Evolutionary conservation across 306 rosid species (phyloP), one percentile per base, ranked within the genome.

Genomic region (Glycine latifolia): DNA sequence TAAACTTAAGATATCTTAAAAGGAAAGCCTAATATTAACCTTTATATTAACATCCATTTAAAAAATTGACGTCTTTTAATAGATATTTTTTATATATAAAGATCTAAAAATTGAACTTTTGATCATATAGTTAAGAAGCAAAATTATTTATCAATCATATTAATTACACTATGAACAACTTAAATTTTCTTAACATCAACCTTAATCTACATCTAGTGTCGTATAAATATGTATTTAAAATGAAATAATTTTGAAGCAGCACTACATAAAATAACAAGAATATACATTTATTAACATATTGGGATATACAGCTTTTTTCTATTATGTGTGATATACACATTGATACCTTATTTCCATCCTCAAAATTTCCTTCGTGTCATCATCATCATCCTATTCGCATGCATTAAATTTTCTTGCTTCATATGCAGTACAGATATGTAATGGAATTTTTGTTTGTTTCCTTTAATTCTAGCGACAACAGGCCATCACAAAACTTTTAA

Each of bases 381-480:
- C 79, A 31, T 77, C n/a, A 20, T 20, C 61, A 61, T 77, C 60
- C 60, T 60, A 12, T 52, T 39, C 3, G 14, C n/a, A 13, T 17
- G 76, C 66, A 63, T 44, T 83, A 54, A 26, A 26, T 26, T 26
- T 26, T 26, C 31, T 26, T 26, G 1, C 31, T 26, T 26, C 31
- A 26, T 26, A 31, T 47, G 53, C 1, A 14, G n/a, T 13, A 26
- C 31, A 17, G 7, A 12, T 72, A n/a, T 63, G 58, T 8, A 9
- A 37, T 67, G 67, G 53, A 82, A 84, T 43, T 37, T 73, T 67
- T 74, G 71, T 73, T 49, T 84, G 68, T 74, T 73, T 67, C 37
- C 58, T 68, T n/a, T 8, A 67, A 14, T 41, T 72, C 63, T 26
- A 62, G 12, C 76, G 12, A 31, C 7, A 73, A 6, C 17, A 17